Evolutionary conservation across 345 rosid species (phyloP).

Genomic region (Linum usitatissimum): DNA sequence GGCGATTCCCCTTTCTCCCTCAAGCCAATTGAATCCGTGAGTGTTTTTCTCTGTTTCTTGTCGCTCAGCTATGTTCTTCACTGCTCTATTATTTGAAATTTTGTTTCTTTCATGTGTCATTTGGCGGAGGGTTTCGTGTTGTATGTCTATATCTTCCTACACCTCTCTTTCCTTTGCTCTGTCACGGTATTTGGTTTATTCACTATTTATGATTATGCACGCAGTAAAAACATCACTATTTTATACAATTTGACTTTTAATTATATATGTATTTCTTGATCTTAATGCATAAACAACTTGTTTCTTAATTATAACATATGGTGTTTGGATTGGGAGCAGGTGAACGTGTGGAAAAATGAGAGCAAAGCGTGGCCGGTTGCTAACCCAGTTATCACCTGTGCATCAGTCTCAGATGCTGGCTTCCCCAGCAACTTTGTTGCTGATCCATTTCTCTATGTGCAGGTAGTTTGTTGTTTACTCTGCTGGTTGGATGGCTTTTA

Average conservation of each 20-base stretch:
- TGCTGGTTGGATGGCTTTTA: not conserved
- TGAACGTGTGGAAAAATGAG: constrained; percentile 58
- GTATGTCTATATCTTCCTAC: not conserved
- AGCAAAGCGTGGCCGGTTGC: constrained; percentile 91
- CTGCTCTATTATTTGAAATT: not conserved
- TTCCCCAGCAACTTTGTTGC: constrained; percentile 88
- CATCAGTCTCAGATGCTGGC: constrained; percentile 61
- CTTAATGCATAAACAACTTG: not conserved
- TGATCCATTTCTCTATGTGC: constrained; percentile 80
- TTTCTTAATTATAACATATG: constrained; percentile 6
- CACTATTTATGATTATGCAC: not conserved
- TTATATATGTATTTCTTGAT: not conserved
- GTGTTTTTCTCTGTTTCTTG: constrained; percentile 2
- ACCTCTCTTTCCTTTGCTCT: not conserved
- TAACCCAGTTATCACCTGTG: constrained; percentile 90
- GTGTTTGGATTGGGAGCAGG: constrained; percentile 30
- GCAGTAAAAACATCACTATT: not conserved
- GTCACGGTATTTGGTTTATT: not conserved
- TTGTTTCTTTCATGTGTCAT: not conserved
- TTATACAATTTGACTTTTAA: not conserved
- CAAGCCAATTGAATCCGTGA: constrained; percentile 78
- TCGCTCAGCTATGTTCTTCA: not conserved
- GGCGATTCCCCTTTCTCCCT: constrained; percentile 86
- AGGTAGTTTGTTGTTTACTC: constrained; percentile 31
- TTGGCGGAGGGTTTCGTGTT: not conserved